phyloP scores from a whole-genome alignment of 352 stramenopile genomes.

The Aphanomyces invadans region DNA sequence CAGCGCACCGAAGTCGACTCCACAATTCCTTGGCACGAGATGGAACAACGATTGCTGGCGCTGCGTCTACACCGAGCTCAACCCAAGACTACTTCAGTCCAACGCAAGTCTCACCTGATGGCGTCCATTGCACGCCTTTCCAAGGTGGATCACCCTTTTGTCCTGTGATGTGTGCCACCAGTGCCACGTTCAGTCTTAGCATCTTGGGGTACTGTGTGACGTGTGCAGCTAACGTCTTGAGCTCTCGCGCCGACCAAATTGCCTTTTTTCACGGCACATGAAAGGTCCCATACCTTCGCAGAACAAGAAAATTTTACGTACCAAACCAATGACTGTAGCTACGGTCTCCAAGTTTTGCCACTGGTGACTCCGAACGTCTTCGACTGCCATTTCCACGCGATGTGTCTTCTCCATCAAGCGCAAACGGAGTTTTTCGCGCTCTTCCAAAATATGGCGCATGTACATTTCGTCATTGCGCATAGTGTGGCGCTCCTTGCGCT shows the following conservation, averaged over 20 bases:
- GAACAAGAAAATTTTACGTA: too few species aligned
- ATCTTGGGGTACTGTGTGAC: slow-evolving; percentile 2
- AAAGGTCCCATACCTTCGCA: too few species aligned
- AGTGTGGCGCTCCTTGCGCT: slow-evolving; percentile 38
- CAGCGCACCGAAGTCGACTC: slow-evolving; percentile 33
- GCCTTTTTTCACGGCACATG: too few species aligned
- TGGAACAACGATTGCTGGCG: slow-evolving; percentile 31
- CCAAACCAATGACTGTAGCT: background rate
- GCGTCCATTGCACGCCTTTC: slow-evolving; percentile 22
- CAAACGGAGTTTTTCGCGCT: slow-evolving; percentile 2
- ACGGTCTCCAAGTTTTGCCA: background rate
- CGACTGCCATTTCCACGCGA: slow-evolving; percentile 19
- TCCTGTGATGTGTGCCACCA: background rate
- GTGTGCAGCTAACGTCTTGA: slow-evolving; percentile 7
- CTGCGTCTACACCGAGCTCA: slow-evolving; percentile 13
- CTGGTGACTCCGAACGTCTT: slow-evolving; percentile 19
- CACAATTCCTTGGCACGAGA: background rate
- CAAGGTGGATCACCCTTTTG: slow-evolving; percentile 2
- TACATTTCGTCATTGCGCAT: slow-evolving; percentile 44
- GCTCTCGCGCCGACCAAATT: slow-evolving; percentile 11
- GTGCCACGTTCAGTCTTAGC: slow-evolving; percentile 2
- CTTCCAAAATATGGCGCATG: slow-evolving; percentile 15
- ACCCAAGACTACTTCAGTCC: too few species aligned
- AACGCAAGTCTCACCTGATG: background rate
- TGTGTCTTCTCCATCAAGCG: slow-evolving; percentile 7